Conservation (phyloP, 768 basidiomycete species). For the Termitomyces sp. region DNA sequence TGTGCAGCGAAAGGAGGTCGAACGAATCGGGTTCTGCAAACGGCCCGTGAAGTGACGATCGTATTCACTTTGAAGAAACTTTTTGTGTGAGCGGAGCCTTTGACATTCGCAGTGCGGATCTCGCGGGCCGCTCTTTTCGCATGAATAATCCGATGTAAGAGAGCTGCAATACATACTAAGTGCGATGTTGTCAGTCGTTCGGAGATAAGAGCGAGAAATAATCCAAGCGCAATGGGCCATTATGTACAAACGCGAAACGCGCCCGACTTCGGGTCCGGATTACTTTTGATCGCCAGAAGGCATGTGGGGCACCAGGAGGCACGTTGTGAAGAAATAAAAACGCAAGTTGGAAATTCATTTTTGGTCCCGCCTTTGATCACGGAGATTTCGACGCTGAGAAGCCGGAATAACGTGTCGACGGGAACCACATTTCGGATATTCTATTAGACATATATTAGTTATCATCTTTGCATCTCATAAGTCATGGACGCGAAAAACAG, state of each 20-base stretch:
- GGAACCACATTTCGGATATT: background rate
- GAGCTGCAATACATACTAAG: too few relatives aligned
- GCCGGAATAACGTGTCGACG: conserved; percentile 1
- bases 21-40: background rate
- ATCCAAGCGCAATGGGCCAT: background rate
- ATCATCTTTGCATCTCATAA: too few relatives aligned
- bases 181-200: background rate
- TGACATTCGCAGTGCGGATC: background rate
- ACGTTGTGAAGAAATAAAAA: background rate
- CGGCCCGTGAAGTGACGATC: conserved; percentile 1
- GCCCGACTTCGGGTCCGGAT: conserved; percentile 13
- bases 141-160: background rate
- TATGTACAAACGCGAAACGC: too few relatives aligned
- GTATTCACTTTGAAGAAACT: conserved; percentile 1
- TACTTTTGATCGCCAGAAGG: background rate
- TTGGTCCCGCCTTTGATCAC: background rate
- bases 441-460: too few relatives aligned
- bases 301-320: background rate
- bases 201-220: conserved; percentile 9
- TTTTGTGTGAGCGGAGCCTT: background rate
- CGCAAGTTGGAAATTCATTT: background rate
- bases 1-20: background rate
- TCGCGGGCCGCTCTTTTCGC: background rate
- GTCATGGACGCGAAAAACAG: background rate
- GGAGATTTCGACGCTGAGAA: conserved; percentile 2